Conservation (phyloP, 1,284 basidiomycete genomes). For the Ceratorhiza oryzae-sativae region DNA sequence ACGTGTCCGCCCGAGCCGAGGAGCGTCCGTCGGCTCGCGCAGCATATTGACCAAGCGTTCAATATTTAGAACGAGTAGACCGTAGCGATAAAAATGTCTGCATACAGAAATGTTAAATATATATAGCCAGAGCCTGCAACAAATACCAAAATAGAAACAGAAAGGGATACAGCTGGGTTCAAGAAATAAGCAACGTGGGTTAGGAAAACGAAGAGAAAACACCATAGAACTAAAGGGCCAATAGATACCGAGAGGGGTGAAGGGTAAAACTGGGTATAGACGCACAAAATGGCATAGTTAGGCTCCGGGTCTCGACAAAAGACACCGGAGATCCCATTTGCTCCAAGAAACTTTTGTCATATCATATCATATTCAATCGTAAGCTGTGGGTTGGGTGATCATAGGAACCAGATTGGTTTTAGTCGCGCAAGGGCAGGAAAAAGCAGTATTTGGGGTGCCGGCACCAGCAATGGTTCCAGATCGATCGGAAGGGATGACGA, state of each 20-base stretch:
- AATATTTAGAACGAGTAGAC: background rate
- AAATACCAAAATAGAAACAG: slow-evolving; percentile 39
- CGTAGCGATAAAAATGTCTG: slow-evolving; percentile 27
- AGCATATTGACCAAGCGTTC: background rate
- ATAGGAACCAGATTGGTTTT: slow-evolving; percentile 15
- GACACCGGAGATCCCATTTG: slow-evolving; percentile 11
- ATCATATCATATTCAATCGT: slow-evolving; percentile 34
- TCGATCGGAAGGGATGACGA: slow-evolving; percentile 22
- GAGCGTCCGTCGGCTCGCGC: slow-evolving; percentile 19
- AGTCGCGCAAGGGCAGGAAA: slow-evolving; percentile 19
- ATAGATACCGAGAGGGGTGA: slow-evolving; percentile 22
- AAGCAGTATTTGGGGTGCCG: slow-evolving; percentile 21
- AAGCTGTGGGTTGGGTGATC: slow-evolving; percentile 17
- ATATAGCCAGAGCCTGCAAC: slow-evolving; percentile 27
- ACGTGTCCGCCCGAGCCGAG: slow-evolving; percentile 33
- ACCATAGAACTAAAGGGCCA: slow-evolving; percentile 12
- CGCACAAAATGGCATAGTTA: slow-evolving; percentile 10
- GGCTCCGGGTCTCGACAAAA: slow-evolving; percentile 16
- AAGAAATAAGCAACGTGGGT: slow-evolving; percentile 31
- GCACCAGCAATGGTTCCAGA: slow-evolving; percentile 18
- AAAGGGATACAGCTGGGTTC: slow-evolving; percentile 36
- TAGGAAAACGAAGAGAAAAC: slow-evolving; percentile 7
- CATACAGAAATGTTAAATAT: slow-evolving; percentile 22
- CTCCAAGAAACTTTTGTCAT: slow-evolving; percentile 34
- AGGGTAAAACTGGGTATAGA: slow-evolving; percentile 25